phyloP scores from a whole-genome alignment of 139 green algal species.

The Spirogloea muscicola region DNA sequence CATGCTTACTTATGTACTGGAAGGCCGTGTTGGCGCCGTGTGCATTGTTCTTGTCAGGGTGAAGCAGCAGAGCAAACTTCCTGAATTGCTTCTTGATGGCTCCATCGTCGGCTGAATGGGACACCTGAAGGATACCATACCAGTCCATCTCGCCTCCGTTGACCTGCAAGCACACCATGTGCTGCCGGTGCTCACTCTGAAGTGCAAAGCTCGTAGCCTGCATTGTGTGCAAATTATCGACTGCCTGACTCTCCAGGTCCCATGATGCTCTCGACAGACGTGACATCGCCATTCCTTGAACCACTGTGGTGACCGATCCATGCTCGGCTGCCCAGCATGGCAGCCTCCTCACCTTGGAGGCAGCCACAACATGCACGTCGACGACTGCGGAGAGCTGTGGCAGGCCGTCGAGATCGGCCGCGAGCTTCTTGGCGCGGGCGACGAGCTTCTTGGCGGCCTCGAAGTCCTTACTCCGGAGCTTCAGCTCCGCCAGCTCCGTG shows the following conservation, averaged over 20 bases:
- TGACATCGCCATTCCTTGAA: no score
- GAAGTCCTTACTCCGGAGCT: conserved; percentile 19
- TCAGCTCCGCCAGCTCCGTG: conserved; percentile 29
- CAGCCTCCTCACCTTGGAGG: not conserved
- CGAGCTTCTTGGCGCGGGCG: conserved; percentile 8
- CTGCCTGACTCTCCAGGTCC: no score
- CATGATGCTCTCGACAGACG: no score
- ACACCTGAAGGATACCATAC: conserved; percentile 39
- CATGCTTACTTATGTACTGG: conserved; percentile 19
- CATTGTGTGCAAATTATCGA: no score
- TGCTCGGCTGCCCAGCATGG: no score
- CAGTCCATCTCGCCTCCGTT: conserved; percentile 21
- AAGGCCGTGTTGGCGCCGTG: conserved; percentile 34
- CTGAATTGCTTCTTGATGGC: conserved; percentile 43
- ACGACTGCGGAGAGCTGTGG: conserved; percentile 11
- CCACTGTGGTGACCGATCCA: no score
- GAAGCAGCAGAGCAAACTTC: conserved; percentile 33
- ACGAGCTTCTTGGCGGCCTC: conserved; percentile 2
- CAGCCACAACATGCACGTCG: conserved; percentile 18
- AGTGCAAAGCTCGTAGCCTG: no score
- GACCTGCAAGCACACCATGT: no score
- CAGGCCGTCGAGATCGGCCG: conserved; percentile 20
- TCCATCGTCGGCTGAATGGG: conserved; percentile 15
- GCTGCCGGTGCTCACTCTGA: no score
- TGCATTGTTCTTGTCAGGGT: conserved; percentile 44